Percentiles rank a stretch among this genome's conserved stretches.
These are phyloP conservation scores for Perkinsus olseni DNA, from an alignment of 169 alveolate genomes.

Conservation along the genomic window DNA sequence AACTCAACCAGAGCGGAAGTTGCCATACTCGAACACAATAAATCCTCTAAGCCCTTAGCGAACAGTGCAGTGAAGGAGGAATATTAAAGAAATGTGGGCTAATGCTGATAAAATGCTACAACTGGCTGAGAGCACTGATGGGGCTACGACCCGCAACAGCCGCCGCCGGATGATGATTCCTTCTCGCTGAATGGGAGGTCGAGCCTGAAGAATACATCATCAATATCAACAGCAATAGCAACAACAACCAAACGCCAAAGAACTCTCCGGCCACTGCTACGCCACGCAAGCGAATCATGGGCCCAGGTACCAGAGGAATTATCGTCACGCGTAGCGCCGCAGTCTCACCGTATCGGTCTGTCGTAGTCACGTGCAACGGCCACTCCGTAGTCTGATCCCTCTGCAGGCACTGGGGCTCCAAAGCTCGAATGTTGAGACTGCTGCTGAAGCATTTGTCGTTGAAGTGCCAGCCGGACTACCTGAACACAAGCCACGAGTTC, in stretches of 20 bases:
- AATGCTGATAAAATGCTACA: no score
- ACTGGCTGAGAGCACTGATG: background rate
- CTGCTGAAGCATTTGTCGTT: background rate
- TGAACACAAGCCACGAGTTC: background rate
- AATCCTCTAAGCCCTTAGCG: background rate
- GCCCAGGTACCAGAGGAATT: no score
- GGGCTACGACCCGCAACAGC: background rate
- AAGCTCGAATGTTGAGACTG: background rate
- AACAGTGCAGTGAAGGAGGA: background rate
- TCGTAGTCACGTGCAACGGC: background rate
- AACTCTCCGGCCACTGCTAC: no score
- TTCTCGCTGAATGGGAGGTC: background rate
- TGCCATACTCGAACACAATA: no score
- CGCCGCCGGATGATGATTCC: background rate
- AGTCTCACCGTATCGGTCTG: background rate
- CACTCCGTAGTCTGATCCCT: background rate
- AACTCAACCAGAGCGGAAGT: no score
- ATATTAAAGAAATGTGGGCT: background rate
- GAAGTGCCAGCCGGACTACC: background rate
- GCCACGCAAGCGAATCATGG: no score
- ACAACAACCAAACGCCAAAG: no score
- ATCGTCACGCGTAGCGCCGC: background rate
- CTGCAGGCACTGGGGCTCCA: background rate
- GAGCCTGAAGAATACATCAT: background rate
- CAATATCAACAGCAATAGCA: no score